Evolutionary conservation across 78 protist genomes (phyloP).

Genomic region (Pelomyxa schiedti): DNA sequence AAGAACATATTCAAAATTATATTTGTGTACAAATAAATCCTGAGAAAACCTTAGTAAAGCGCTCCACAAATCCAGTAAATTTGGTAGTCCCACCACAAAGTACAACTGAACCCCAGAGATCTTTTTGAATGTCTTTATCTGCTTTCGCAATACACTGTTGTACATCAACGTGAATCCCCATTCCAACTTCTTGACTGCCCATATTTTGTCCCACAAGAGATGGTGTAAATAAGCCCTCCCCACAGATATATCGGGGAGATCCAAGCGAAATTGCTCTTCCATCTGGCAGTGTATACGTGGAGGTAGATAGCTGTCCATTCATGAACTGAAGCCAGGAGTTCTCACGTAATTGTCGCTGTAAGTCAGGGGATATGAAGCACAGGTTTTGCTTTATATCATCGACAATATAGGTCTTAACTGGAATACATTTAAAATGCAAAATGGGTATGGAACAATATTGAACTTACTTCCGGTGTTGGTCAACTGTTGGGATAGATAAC

Average conservation of each 20-base stretch:
- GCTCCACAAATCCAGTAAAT: neutral
- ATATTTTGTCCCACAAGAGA: neutral
- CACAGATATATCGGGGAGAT: constrained; percentile 29
- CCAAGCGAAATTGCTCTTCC: constrained; percentile 46
- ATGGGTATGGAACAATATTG: constrained; percentile 54
- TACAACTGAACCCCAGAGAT: constrained; percentile 43
- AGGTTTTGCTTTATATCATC: constrained; percentile 60
- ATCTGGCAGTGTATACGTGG: constrained; percentile 50
- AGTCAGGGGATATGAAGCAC: constrained; percentile 52
- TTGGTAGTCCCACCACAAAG: constrained; percentile 37
- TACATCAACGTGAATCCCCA: neutral
- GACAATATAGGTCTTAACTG: constrained; percentile 56
- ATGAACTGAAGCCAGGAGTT: too few relatives aligned
- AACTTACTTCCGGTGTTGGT: constrained; percentile 24
- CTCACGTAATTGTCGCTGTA: constrained; percentile 32
- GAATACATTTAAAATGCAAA: too few relatives aligned
- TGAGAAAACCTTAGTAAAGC: too few relatives aligned
- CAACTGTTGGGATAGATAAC: too few relatives aligned
- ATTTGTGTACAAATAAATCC: too few relatives aligned
- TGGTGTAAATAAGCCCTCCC: neutral
- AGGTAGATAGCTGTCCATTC: constrained; percentile 36
- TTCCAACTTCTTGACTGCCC: too few relatives aligned
- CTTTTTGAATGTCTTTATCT: constrained; percentile 45
- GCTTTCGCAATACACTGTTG: constrained; percentile 24
- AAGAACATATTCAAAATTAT: too few relatives aligned